Evolutionary conservation across 164 flowering plant species (phyloP).

Genomic region (Vitis vinifera): DNA sequence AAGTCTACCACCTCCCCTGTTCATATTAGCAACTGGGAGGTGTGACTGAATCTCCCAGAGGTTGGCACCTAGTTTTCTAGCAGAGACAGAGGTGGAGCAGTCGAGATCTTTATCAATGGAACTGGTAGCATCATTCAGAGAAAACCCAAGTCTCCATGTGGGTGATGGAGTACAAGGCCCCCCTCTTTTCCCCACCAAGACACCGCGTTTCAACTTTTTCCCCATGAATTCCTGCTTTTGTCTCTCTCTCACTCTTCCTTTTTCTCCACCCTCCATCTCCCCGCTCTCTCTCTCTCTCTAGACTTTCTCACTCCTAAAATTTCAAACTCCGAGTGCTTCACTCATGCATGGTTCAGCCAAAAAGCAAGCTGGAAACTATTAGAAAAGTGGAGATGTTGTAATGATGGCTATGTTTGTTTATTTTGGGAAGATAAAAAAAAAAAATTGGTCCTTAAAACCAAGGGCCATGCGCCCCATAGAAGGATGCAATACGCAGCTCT

Average conservation of each 20-base stretch:
- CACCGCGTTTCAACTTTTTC: conserved; percentile 57
- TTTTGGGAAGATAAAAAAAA: too few species aligned
- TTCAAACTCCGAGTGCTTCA: conserved; percentile 2
- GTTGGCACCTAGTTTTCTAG: conserved; percentile 68
- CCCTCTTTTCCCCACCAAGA: conserved; percentile 56
- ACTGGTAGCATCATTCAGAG: conserved; percentile 5
- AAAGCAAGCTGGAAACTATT: too few species aligned
- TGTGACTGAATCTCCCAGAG: conserved; percentile 60
- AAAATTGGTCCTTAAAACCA: too few species aligned
- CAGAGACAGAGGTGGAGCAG: conserved; percentile 39
- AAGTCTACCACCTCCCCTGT: conserved; percentile 21
- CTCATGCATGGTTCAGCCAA: not conserved
- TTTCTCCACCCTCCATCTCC: conserved; percentile 29
- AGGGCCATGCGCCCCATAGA: too few species aligned
- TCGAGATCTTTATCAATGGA: conserved; percentile 16
- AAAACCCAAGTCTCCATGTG: conserved; percentile 53
- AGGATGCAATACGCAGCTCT: too few species aligned
- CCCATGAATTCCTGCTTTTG: conserved; percentile 47
- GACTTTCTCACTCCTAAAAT: conserved; percentile 7
- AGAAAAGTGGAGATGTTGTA: too few species aligned
- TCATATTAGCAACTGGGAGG: conserved; percentile 33
- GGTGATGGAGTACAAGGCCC: conserved; percentile 67
- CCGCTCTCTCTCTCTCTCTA: conserved; percentile 8
- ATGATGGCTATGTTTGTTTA: too few species aligned
- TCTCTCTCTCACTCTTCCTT: conserved; percentile 30